These are phyloP conservation scores for Spinellus fusiger DNA, from an alignment of 192 early-diverging fungal genomes.

Conservation along the genomic window DNA sequence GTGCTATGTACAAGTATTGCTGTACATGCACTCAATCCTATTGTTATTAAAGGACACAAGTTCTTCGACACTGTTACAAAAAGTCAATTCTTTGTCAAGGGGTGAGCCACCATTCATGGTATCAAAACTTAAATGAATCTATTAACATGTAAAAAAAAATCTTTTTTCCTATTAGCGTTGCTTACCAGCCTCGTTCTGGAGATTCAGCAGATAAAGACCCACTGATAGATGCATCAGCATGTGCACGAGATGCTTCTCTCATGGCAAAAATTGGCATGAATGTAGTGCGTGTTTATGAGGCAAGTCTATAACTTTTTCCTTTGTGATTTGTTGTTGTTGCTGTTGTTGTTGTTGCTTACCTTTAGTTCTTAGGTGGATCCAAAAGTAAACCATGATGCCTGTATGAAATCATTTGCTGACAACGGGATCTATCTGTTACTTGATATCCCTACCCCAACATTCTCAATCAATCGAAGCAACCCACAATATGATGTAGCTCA, in stretches of 20 bases:
- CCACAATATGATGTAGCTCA: conserved; percentile 55
- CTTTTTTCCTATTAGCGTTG: conserved; percentile 29
- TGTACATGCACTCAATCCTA: conserved; percentile 42
- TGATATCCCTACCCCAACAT: conserved; percentile 53
- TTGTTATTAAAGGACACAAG: conserved; percentile 63
- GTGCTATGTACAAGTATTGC: not conserved
- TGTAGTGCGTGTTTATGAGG: conserved; percentile 69
- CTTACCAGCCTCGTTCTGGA: conserved; percentile 61
- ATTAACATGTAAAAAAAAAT: not conserved
- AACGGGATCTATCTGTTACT: conserved; percentile 71
- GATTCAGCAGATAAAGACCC: conserved; percentile 47
- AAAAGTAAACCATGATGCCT: conserved; percentile 57
- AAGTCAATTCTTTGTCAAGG: conserved; percentile 72
- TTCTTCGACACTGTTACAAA: conserved; percentile 67
- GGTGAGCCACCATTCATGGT: conserved; percentile 20
- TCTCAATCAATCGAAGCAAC: conserved; percentile 57
- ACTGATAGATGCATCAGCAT: conserved; percentile 49
- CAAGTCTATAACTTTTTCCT: conserved; percentile 8
- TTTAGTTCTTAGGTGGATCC: conserved; percentile 40
- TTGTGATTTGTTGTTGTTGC: not conserved
- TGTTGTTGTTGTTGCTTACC: not conserved
- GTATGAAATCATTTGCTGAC: conserved; percentile 60
- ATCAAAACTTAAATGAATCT: not conserved
- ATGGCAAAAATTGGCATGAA: conserved; percentile 68
- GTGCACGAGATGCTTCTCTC: conserved; percentile 54